Evolutionary conservation across 2,329 filamentous ascomycete genomes (phyloP).

Genomic region (Clonostachys solani): DNA sequence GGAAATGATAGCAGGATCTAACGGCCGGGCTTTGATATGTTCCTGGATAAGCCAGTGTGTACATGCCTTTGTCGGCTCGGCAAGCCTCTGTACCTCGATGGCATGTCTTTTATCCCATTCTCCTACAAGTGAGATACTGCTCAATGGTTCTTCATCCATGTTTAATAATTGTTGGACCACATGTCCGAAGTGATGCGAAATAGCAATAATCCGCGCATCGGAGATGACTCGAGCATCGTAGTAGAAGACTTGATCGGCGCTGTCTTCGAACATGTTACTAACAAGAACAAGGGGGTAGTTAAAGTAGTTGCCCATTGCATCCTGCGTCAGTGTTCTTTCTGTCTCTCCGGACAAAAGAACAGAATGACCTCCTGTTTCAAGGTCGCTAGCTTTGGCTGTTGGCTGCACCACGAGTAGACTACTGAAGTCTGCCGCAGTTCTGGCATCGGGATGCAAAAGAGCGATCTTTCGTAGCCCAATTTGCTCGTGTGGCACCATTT

Average conservation of each 20-base stretch:
- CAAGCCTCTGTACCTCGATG: slow-evolving; percentile 8
- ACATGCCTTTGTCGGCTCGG: slow-evolving; percentile 28
- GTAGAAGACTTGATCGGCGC: slow-evolving; percentile 5
- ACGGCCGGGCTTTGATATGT: neutral
- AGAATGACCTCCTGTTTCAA: neutral
- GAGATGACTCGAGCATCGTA: slow-evolving; percentile 3
- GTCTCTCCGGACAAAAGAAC: neutral
- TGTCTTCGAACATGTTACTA: slow-evolving; percentile 2
- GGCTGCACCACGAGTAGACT: slow-evolving; percentile 9
- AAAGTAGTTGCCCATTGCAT: slow-evolving; percentile 7
- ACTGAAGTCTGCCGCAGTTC: slow-evolving; percentile 7
- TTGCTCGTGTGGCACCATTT: slow-evolving; percentile 9
- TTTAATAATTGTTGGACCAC: neutral
- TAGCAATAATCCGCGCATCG: neutral
- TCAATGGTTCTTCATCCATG: neutral
- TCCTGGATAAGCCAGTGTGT: neutral
- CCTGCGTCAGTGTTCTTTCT: neutral
- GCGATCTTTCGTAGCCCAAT: slow-evolving; percentile 11
- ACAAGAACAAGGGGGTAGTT: slow-evolving; percentile 9
- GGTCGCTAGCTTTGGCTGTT: neutral
- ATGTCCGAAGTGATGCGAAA: neutral
- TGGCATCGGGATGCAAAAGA: slow-evolving; percentile 3
- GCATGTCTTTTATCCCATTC: neutral
- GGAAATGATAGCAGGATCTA: slow-evolving; percentile 18
- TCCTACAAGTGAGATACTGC: neutral